Evolutionary conservation across 2,329 filamentous ascomycete genomes (phyloP), one percentile per base, ranked within the genome.

Genomic region (Nannizziopsis barbatae): DNA sequence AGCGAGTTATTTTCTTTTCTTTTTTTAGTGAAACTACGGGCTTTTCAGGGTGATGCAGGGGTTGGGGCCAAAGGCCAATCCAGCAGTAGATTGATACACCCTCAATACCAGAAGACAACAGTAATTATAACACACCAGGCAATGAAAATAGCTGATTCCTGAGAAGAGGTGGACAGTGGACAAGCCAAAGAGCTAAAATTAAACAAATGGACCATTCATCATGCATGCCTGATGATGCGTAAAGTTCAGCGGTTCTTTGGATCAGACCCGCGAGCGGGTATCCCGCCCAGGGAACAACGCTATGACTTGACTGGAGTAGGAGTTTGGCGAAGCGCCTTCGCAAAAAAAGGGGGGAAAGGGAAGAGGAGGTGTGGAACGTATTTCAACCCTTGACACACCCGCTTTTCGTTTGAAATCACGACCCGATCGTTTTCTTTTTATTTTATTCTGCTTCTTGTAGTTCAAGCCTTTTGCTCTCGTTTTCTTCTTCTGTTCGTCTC

Each of bases 231-330:
- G 18, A 17, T 17, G 36, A 5, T 42, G 22, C 39, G 11, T 36
- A 36, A 36, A 10, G 36, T 35, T 47, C 45, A 12, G 27, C 11
- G 3, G 27, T 47, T 47, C 36, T 40, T 30, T 42, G 45, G 45
- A 30, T 47, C 38, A 38, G 45, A 42, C 39, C 45, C 45, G 38
- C 45, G 38, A 17, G 45, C 45, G 45, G 45, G 37, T 36, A 36
- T 35, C 45, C 39, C 37, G 45, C 33, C 42, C 42, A 45, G 31
- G 18, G 43, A 45, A 45, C 32, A 36, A 22, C 30, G 15, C 32
- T 31, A 39, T 27, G 38, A 31, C 35, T 31, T n/a, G n/a, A n/a
- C n/a, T n/a, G n/a, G n/a, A n/a, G n/a, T n/a, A n/a, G 33, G 43
- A 39, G 43, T n/a, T 15, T 15, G 35, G 35, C 17, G 35, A 17